phyloP scores from a whole-genome alignment of 345 rosid species.

The Anastatica hierochuntica region DNA sequence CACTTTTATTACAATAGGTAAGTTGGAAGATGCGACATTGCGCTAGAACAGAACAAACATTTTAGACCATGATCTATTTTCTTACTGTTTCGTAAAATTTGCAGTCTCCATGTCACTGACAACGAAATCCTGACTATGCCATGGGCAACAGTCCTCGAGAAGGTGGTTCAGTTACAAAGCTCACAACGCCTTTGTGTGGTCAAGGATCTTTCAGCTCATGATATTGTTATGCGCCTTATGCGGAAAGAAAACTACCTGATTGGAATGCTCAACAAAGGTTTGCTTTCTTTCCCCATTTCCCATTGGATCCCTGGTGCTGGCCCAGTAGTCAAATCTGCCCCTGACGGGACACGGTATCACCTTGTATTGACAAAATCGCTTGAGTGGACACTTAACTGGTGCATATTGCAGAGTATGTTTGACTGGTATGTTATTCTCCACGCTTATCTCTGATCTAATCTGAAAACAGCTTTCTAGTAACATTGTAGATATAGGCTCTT shows the following conservation, averaged over 20 bases:
- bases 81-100: constrained; percentile 17
- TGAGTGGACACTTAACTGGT: constrained; percentile 98
- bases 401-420: constrained; percentile 98
- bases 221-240: constrained; percentile 90
- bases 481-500: neutral
- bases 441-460: neutral
- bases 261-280: constrained; percentile 95
- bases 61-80: neutral
- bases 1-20: constrained; percentile 79
- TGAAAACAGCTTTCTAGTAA: neutral
- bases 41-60: neutral
- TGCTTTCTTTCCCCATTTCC: constrained; percentile 80
- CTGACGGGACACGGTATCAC: constrained; percentile 44
- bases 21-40: constrained; percentile 4
- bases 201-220: constrained; percentile 96
- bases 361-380: constrained; percentile 82
- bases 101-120: constrained; percentile 90
- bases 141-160: constrained; percentile 87
- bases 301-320: constrained; percentile 94
- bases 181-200: constrained; percentile 81
- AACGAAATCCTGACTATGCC: constrained; percentile 87
- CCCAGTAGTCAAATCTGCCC: constrained; percentile 50
- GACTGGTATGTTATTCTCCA: constrained; percentile 52
- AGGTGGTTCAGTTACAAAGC: constrained; percentile 75
- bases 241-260: constrained; percentile 96